These are phyloP conservation scores for Hymenoscyphus salicellus DNA, from an alignment of 2,329 filamentous ascomycete genomes.

Conservation along the genomic window DNA sequence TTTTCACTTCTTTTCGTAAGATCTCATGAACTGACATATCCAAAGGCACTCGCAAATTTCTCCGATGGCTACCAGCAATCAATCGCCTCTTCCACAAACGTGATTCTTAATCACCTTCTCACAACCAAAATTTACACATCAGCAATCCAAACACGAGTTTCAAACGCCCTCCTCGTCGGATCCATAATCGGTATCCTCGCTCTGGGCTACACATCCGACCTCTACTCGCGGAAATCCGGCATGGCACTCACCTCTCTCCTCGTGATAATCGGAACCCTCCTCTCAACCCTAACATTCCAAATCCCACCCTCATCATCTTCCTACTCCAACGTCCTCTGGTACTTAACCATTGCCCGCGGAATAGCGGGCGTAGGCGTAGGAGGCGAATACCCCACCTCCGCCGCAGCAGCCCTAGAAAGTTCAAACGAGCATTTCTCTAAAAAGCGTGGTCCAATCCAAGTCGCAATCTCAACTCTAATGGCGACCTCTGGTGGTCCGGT, in stretches of 20 bases:
- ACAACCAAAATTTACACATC: conserved; percentile 34
- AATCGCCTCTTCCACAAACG: conserved; percentile 35
- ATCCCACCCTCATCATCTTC: conserved; percentile 24
- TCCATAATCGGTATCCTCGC: conserved; percentile 37
- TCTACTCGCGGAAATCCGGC: conserved; percentile 36
- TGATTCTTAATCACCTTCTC: conserved; percentile 36
- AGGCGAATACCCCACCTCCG: conserved; percentile 40
- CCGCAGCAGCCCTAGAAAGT: conserved; percentile 39
- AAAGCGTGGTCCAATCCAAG: conserved; percentile 37
- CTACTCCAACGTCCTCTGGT: conserved; percentile 38
- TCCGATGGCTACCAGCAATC: conserved; percentile 38
- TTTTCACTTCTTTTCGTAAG: neutral
- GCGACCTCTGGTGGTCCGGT: conserved; percentile 37
- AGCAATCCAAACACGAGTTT: conserved; percentile 34
- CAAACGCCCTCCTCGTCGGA: conserved; percentile 36
- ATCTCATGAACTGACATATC: neutral
- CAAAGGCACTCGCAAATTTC: conserved; percentile 33
- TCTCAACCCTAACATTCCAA: conserved; percentile 40
- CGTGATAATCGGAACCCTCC: conserved; percentile 35
- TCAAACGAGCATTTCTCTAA: conserved; percentile 32
- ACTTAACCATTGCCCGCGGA: conserved; percentile 38
- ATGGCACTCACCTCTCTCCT: conserved; percentile 36
- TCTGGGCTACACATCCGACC: conserved; percentile 35
- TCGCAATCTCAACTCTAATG: conserved; percentile 39
- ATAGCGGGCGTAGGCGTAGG: conserved; percentile 40